Percentiles rank a stretch among this genome's conserved stretches.
These are phyloP conservation scores for Cladosporium sp. DNA, from an alignment of 2,329 filamentous ascomycete genomes.

Conservation along the genomic window DNA sequence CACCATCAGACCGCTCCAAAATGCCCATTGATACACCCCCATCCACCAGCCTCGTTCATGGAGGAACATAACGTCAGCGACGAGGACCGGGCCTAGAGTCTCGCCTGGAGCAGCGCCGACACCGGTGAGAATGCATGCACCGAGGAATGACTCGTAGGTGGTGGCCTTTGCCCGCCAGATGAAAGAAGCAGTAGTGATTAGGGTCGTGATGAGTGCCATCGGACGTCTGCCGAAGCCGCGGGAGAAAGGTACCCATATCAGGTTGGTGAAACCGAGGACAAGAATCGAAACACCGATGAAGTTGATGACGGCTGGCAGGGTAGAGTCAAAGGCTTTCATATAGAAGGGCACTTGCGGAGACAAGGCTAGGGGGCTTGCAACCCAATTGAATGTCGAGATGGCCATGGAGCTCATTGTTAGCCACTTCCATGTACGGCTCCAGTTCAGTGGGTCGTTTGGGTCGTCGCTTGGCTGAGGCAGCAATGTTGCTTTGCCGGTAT, in stretches of 20 bases:
- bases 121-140: not conserved
- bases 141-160: not conserved
- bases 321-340: not conserved
- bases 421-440: conserved; percentile 15
- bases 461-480: conserved; percentile 20
- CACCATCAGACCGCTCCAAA: not conserved
- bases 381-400: not conserved
- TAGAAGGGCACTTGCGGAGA: not conserved
- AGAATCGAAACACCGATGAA: not conserved
- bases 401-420: not conserved
- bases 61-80: not conserved
- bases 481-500: not conserved
- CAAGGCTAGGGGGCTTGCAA: not conserved
- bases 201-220: not conserved
- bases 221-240: not conserved
- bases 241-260: not conserved
- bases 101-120: not conserved
- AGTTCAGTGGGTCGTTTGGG: conserved; percentile 23
- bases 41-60: not conserved
- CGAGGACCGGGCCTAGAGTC: not conserved
- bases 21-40: not conserved
- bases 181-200: not conserved
- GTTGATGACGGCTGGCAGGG: not conserved
- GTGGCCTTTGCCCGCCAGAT: not conserved
- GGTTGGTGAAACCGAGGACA: not conserved